Base-by-base conservation (phyloP, 2,329 filamentous ascomycete genomes). In the Cladosporium sp. region DNA sequence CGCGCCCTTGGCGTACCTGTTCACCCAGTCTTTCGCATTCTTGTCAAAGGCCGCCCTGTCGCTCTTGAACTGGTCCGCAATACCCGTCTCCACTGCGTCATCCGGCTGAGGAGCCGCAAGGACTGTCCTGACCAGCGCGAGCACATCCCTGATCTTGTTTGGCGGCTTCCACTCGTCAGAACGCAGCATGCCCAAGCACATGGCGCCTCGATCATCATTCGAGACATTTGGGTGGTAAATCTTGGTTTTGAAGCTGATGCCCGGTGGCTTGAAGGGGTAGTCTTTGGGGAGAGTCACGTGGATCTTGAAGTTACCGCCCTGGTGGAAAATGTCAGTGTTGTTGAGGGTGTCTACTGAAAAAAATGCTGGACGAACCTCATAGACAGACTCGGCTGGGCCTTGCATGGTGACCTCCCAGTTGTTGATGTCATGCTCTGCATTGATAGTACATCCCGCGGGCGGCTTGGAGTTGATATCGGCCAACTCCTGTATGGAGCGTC, bases 151-250 rank as follows among this genome's bases (percentile, higher is more conserved):
- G 70, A 97, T 85, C 80, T 89, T 90, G 74, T 89, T 91, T 67
- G 89, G 89, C 21, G 93, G 93, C 84, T 97, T 97, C 93, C 93
- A 97, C 79, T 92, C 89, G 73, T 96, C 92, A 33, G 89, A 79
- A 76, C 93, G 92, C 72, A 97, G 87, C 78, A 93, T 86, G 67
- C 87, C 88, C 53, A 97, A 84, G 80, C 93, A 97, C 87, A 97
- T 91, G 80, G 85, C 89, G 68, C 93, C 93, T 71, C 88, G 86
- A 75, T 86, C 85, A 78, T 96, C 93, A 84, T 96, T 95, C 75
- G 90, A 92, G 67, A 97, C 87, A 80, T 97, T 97, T 53, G 93
- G 93, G 82, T 97, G 93, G 85, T 96, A 97, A 83, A 97, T 91
- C 80, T 93, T 94, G 61, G 93, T 97, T 70, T 83, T 81, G 85